A percentile compares a stretch with the other conserved stretches of the same genome.
Evolutionary conservation across 2,329 filamentous ascomycete species (phyloP).

Genomic region (Pseudogymnoascus sp.): DNA sequence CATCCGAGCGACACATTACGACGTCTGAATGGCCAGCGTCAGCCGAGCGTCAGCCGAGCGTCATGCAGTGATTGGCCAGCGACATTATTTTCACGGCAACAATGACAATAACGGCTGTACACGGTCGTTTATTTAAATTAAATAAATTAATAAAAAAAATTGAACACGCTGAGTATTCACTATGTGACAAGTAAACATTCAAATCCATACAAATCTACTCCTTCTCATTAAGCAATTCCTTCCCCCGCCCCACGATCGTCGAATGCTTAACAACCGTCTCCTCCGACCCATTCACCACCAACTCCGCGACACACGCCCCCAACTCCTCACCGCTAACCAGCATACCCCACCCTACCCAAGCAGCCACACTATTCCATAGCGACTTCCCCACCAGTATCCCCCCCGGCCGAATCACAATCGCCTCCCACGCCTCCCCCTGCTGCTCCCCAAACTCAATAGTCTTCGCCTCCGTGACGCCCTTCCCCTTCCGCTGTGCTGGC

Average conservation of each 20-base stretch:
- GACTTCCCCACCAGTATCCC: slow-evolving; percentile 15
- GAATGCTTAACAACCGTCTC: slow-evolving; percentile 18
- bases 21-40: too few species aligned
- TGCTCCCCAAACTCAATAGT: slow-evolving; percentile 19
- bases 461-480: slow-evolving; percentile 22
- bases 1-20: too few species aligned
- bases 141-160: too few species aligned
- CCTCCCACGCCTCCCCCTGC: slow-evolving; percentile 18
- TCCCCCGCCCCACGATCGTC: slow-evolving; percentile 22
- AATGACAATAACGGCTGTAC: too few species aligned
- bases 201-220: background rate
- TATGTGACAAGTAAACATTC: background rate
- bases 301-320: slow-evolving; percentile 22
- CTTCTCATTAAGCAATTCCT: slow-evolving; percentile 18
- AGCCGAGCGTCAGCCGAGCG: too few species aligned
- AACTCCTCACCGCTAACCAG: slow-evolving; percentile 21
- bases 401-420: slow-evolving; percentile 20
- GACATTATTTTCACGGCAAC: too few species aligned
- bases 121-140: too few species aligned
- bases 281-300: slow-evolving; percentile 19
- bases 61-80: too few species aligned
- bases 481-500: slow-evolving; percentile 24
- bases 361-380: background rate
- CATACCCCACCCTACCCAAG: slow-evolving; percentile 19
- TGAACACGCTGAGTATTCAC: too few species aligned